phyloP scores from a whole-genome alignment of 2,329 filamentous ascomycete genomes.

The Cladosporium sphaerospermum region DNA sequence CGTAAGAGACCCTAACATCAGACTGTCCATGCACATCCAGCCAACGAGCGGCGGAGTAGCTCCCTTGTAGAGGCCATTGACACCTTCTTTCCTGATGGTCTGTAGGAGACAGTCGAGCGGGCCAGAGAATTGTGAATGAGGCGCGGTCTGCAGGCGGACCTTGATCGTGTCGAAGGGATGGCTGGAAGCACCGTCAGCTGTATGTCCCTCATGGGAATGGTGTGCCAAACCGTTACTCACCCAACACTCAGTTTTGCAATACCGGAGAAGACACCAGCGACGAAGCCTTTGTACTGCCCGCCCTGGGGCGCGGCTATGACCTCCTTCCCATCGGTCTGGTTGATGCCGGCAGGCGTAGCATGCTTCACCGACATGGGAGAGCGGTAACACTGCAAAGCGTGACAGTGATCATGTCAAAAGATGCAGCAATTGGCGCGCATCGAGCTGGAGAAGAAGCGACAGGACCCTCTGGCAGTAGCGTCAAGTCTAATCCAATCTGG shows the following conservation, averaged over 20 bases:
- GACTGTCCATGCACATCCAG: conserved; percentile 97
- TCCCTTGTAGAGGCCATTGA: conserved; percentile 86
- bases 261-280: conserved; percentile 91
- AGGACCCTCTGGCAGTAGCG: conserved; percentile 5
- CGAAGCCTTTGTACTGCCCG: conserved; percentile 48
- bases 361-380: conserved; percentile 19
- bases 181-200: conserved; percentile 36
- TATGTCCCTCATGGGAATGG: neutral
- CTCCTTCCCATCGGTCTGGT: conserved; percentile 14
- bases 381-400: neutral
- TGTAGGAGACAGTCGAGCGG: conserved; percentile 79
- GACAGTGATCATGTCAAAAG: conserved; percentile 11
- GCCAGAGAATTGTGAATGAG: conserved; percentile 64
- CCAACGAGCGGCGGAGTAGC: conserved; percentile 85
- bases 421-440: neutral
- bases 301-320: conserved; percentile 13
- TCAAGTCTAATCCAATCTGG: conserved; percentile 4
- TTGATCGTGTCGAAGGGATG: conserved; percentile 93
- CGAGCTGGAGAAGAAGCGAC: neutral
- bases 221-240: conserved; percentile 42
- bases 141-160: conserved; percentile 73
- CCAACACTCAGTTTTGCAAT: conserved; percentile 73
- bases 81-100: conserved; percentile 79
- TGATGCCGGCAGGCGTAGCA: conserved; percentile 17
- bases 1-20: conserved; percentile 88